Percentiles rank a stretch among this genome's conserved stretches.
Conservation (phyloP, 169 alveolate genomes). For the Plasmodium gaboni region DNA sequence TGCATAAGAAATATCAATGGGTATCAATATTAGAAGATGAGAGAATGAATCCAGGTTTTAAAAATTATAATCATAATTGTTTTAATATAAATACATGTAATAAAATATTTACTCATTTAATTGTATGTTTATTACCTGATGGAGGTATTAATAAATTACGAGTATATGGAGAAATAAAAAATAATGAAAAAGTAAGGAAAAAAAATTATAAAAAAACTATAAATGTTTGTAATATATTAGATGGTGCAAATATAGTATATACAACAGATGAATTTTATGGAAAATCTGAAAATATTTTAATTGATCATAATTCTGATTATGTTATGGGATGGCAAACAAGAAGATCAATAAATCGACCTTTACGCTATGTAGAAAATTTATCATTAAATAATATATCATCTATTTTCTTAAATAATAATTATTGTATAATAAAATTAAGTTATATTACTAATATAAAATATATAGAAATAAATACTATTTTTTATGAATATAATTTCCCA, state of each 20-base stretch:
- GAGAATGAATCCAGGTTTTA: slow-evolving; percentile 78
- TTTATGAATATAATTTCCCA: slow-evolving; percentile 76
- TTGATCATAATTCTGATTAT: slow-evolving; percentile 52
- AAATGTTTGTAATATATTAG: slow-evolving; percentile 61
- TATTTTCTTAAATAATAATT: slow-evolving; percentile 54
- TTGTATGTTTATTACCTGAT: slow-evolving; percentile 78
- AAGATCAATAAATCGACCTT: slow-evolving; percentile 64
- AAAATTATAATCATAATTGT: slow-evolving; percentile 74
- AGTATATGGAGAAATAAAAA: slow-evolving; percentile 80
- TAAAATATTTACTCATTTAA: slow-evolving; percentile 75
- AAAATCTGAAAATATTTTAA: slow-evolving; percentile 66
- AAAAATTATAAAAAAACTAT: slow-evolving; percentile 66
- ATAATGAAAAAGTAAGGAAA: slow-evolving; percentile 49
- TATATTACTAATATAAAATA: slow-evolving; percentile 54
- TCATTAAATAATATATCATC: slow-evolving; percentile 56
- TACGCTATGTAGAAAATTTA: slow-evolving; percentile 73
- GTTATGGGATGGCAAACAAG: slow-evolving; percentile 78
- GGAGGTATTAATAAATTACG: slow-evolving; percentile 79
- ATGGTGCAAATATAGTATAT: slow-evolving; percentile 71
- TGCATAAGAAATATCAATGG: slow-evolving; percentile 76
- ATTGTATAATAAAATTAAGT: slow-evolving; percentile 75
- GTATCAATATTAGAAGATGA: slow-evolving; percentile 74
- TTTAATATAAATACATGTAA: slow-evolving; percentile 75
- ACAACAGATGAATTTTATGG: slow-evolving; percentile 77
- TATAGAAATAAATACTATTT: slow-evolving; percentile 74